Base-by-base conservation (phyloP, 1,139 yeast species). In the Protomyces pachydermus region DNA sequence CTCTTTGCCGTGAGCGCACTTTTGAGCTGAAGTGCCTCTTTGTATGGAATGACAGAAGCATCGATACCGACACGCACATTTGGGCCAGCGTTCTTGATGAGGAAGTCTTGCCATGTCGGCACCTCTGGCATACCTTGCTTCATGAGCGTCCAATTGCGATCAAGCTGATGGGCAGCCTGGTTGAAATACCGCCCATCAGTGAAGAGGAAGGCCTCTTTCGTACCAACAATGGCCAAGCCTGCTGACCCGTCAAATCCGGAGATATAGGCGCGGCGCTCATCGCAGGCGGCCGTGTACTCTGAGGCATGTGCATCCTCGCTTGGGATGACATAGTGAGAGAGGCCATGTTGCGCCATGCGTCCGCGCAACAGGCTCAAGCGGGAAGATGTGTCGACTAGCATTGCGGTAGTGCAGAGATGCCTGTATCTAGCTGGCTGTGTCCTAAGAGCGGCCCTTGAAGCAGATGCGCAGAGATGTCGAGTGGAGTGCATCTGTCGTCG, bases 181-280 rank as follows among this genome's bases (percentile, higher is more conserved):
- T 84, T 82, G 74, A 91, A 95, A 76, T 95, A 95, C 69, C 98
- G 81, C 12, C 97, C 98, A 75, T 95, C 98, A 0, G 98, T 95
- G 10, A 96, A 85, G 70, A 95, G 80, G 3, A 87, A 87, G 38
- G 96, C 93, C 69, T 84, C 80, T 9, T 87, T 87, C 35, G 66
- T 63, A n/a, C 97, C 87, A 52, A 93, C 80, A 51, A 95, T 81
- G 2, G 98, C 98, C 50, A 91, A 81, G 64, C 98, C 99, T 0
- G 98, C 97, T 65, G 95, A 86, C 3, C 99, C 99, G 65, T 89
- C 87, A 77, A 93, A 93, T 0, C 96, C 95, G 42, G 56, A 35
- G 48, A 66, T 66, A 39, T 60, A 66, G 18, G 68, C 68, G 20
- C 68, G 64, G 16, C 68, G 52, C 12, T 69, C 66, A 35, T 66